Percentiles rank a stretch among this genome's conserved stretches.
Evolutionary conservation across 208 protist genomes (phyloP).

Genomic region (Trypanosoma scelopori): DNA sequence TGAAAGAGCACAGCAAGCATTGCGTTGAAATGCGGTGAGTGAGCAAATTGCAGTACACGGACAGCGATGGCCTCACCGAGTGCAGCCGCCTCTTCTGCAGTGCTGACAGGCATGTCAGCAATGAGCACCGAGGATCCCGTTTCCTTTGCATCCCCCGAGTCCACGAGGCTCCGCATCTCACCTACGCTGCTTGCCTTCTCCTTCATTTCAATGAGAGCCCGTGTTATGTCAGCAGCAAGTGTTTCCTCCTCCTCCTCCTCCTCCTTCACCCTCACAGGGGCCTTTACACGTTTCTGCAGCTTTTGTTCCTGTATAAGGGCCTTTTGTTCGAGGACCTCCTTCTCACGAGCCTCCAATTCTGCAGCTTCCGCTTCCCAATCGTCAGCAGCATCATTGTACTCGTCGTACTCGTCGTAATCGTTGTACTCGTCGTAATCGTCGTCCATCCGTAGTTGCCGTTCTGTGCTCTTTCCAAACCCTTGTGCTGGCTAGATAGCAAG

Average conservation of each 20-base stretch:
- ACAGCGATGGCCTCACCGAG: conserved; percentile 61
- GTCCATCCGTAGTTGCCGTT: no score
- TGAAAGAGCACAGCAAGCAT: conserved; percentile 53
- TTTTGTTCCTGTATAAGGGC: conserved; percentile 46
- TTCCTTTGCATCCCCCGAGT: conserved; percentile 11
- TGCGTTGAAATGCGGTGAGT: conserved; percentile 43
- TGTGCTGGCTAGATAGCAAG: no score
- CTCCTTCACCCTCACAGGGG: conserved; percentile 52
- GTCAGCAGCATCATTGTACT: conserved; percentile 81
- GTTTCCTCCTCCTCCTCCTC: conserved; percentile 41
- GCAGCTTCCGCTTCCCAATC: conserved; percentile 83
- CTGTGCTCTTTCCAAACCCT: no score
- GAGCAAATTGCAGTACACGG: conserved; percentile 43
- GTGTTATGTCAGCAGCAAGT: conserved; percentile 52
- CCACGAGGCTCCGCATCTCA: conserved; percentile 37
- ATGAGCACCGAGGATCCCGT: conserved; percentile 15
- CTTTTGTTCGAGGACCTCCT: conserved; percentile 37
- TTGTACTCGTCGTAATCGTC: conserved; percentile 21
- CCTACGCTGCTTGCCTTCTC: conserved; percentile 54
- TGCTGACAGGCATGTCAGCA: conserved; percentile 39
- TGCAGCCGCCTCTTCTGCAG: conserved; percentile 35
- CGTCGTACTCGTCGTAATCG: conserved; percentile 38
- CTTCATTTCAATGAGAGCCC: conserved; percentile 50
- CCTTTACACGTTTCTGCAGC: conserved; percentile 61
- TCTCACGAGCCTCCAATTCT: conserved; percentile 56